These are phyloP conservation scores for Madurella fahalii DNA, from an alignment of 2,329 filamentous ascomycete genomes.

Conservation along the genomic window DNA sequence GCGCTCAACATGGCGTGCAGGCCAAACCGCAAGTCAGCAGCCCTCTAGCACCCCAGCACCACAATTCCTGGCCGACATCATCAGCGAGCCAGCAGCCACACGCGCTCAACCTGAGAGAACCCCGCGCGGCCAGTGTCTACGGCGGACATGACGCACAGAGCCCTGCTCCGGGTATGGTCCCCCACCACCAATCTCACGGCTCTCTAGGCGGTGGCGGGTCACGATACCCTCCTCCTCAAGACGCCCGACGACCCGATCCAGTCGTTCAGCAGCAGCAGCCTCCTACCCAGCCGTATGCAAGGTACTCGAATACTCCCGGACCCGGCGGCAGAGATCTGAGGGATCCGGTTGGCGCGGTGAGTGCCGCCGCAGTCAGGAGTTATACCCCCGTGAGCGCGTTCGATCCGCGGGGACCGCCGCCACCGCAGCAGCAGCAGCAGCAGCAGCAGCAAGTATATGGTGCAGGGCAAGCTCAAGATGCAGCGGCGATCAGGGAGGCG, in stretches of 20 bases:
- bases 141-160: conserved; percentile 23
- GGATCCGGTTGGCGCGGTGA: conserved; percentile 1
- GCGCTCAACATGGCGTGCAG: conserved; percentile 24
- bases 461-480: no score
- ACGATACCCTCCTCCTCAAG: conserved; percentile 20
- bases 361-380: conserved; percentile 19
- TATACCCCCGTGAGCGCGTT: conserved; percentile 30
- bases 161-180: conserved; percentile 21
- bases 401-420: conserved; percentile 19
- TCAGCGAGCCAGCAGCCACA: conserved; percentile 25
- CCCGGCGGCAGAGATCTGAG: conserved; percentile 16
- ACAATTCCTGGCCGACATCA: conserved; percentile 25
- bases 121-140: conserved; percentile 21
- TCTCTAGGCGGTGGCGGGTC: conserved; percentile 30
- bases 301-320: conserved; percentile 24
- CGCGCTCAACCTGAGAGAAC: conserved; percentile 25
- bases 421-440: conserved; percentile 3
- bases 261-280: conserved; percentile 6
- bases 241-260: conserved; percentile 15
- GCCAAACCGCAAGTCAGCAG: conserved; percentile 23
- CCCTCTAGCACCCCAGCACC: conserved; percentile 19
- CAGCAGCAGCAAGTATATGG: background rate
- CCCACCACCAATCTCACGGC: conserved; percentile 28
- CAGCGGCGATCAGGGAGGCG: background rate
- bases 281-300: conserved; percentile 19